Evolutionary conservation across 2,329 filamentous ascomycete species (phyloP), one percentile per base, ranked within the genome.

Genomic region (Penicillium nordicum): DNA sequence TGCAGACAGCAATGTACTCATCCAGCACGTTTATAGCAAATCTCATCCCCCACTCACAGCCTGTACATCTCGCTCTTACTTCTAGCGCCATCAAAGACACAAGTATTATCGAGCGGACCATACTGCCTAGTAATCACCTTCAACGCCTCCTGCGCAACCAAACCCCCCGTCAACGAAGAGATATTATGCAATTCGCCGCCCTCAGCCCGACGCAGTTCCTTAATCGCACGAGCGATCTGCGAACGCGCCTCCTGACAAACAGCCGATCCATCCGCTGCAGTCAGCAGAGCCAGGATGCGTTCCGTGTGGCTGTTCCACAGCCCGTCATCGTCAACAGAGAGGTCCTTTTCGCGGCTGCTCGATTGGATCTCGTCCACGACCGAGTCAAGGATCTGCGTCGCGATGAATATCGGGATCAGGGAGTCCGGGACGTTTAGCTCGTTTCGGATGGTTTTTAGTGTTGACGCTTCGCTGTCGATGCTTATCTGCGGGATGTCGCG

Each of bases 101-200:
- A 86, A 0, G 81, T 84, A 58, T 86, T 86, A 69, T 87, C 83
- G 9, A 87, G 76, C 1, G 85, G 84, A 11, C 86, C 77, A 67
- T 87, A 88, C 72, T 88, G 85, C 66, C 82, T 80, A n/a, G 85
- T 88, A 43, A 80, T 61, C 6, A 85, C 82, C 72, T 99, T 99
- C 77, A 99, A 95, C 60, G 93, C 85, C 77, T 99, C 94, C 75
- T 99, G 95, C n/a, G 93, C 91, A 46, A 95, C 88, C 79, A 99
- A 88, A 3, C 94, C 95, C 30, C 94, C 95, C 1, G 87, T 88
- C 54, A 96, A 77, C 27, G 92, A 88, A 32, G 92, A 89, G 54
- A 95, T 89, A 71, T 97, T 97, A 78, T 99, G 94, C 57, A 99
- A 78, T 73, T 99, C 95, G 52, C 86, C 89, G 29, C 90, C 90